Evolutionary conservation across 208 protist genomes (phyloP).

Genomic region (Trypanosoma mega): DNA sequence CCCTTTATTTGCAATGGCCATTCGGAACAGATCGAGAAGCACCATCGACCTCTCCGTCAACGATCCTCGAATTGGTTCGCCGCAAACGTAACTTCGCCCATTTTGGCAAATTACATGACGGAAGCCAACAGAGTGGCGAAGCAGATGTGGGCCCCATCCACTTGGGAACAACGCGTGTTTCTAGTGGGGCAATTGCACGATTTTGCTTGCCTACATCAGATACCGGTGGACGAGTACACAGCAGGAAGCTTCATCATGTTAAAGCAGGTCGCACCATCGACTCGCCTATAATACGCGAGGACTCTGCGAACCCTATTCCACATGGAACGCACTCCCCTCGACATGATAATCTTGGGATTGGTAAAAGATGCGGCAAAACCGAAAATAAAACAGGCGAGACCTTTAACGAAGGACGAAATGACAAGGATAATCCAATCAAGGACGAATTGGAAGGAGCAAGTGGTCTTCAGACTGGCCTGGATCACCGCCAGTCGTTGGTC

Average conservation of each 20-base stretch:
- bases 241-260: slow-evolving; percentile 4
- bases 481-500: slow-evolving; percentile 6
- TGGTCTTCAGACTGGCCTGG: slow-evolving; percentile 6
- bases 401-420: background rate
- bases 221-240: background rate
- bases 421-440: background rate
- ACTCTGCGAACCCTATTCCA: background rate
- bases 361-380: background rate
- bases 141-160: background rate
- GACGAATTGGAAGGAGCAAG: background rate
- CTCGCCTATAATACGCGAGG: background rate
- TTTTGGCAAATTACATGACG: background rate
- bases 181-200: background rate
- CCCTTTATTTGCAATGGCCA: background rate
- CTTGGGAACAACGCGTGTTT: background rate
- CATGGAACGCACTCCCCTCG: background rate
- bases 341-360: background rate
- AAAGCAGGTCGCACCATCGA: slow-evolving; percentile 3
- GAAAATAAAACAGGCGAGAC: background rate
- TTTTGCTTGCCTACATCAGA: background rate
- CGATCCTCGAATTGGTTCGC: background rate
- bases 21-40: background rate
- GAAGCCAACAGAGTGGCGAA: background rate
- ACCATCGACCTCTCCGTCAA: background rate
- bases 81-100: background rate